Percentiles rank a stretch among this genome's conserved stretches.
These are phyloP conservation scores for Penstemon newberryi DNA, from an alignment of 257 asterid genomes.

Conservation along the genomic window DNA sequence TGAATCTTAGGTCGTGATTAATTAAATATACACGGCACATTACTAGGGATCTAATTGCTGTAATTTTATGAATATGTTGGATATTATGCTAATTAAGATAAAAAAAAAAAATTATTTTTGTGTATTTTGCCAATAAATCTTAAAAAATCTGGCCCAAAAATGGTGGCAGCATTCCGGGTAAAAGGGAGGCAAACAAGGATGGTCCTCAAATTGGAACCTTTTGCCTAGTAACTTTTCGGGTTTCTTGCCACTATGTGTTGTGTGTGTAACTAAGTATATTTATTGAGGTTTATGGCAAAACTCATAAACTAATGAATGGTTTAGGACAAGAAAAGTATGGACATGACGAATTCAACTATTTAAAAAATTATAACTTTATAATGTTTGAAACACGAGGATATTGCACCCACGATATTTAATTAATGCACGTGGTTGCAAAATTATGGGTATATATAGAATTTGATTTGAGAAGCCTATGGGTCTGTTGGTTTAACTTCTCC, in stretches of 20 bases:
- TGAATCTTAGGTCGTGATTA: no score
- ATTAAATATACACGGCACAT: no score
- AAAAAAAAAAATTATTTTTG: neutral
- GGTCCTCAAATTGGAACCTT: slow-evolving; percentile 34
- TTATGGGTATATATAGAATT: no score
- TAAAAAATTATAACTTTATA: neutral
- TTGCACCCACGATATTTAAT: neutral
- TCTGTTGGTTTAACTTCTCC: no score
- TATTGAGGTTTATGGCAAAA: neutral
- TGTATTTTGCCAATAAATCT: neutral
- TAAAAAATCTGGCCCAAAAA: neutral
- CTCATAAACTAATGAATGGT: neutral
- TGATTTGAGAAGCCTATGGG: no score
- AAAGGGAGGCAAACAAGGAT: slow-evolving; percentile 72
- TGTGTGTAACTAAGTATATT: neutral
- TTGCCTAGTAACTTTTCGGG: slow-evolving; percentile 37
- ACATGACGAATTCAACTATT: neutral
- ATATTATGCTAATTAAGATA: no score
- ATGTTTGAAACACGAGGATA: slow-evolving; percentile 1
- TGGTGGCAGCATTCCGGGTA: slow-evolving; percentile 43
- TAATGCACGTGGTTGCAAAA: no score
- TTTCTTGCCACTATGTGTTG: slow-evolving; percentile 15
- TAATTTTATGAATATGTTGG: no score
- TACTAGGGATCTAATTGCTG: no score
- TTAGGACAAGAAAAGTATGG: slow-evolving; percentile 5